Evolutionary conservation across 1,284 basidiomycete genomes (phyloP).

Genomic region (Ustilago esculenta): DNA sequence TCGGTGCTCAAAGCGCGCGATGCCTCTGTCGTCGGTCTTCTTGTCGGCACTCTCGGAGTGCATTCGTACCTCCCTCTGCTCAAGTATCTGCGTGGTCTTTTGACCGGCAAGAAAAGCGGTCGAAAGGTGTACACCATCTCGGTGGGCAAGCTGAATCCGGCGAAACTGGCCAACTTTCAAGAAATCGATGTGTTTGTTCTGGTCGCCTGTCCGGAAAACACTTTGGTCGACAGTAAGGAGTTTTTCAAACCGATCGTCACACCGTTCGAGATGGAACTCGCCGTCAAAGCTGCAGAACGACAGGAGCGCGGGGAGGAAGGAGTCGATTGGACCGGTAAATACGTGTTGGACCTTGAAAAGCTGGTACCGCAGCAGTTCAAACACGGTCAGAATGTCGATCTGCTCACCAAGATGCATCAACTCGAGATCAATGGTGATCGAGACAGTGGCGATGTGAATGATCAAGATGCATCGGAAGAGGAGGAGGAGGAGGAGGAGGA

Average conservation of each 20-base stretch:
- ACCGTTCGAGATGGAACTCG: conserved; percentile 88
- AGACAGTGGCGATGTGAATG: conserved; percentile 17
- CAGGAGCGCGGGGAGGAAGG: conserved; percentile 33
- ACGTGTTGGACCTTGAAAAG: conserved; percentile 80
- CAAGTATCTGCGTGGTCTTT: conserved; percentile 42
- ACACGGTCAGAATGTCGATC: neutral
- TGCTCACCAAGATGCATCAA: neutral
- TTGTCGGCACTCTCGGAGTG: conserved; percentile 93
- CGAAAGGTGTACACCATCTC: conserved; percentile 81
- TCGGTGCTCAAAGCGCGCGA: conserved; percentile 88
- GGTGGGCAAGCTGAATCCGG: conserved; percentile 93
- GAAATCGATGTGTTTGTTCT: conserved; percentile 96
- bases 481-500: conserved; percentile 69
- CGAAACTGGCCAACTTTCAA: conserved; percentile 94
- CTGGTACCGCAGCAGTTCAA: conserved; percentile 61
- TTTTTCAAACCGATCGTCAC: conserved; percentile 91
- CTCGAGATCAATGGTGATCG: conserved; percentile 2
- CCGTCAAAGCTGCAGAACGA: conserved; percentile 71
- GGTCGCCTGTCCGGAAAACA: conserved; percentile 93
- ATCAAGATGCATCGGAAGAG: too few relatives aligned
- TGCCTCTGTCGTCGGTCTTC: conserved; percentile 91
- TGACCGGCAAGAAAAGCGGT: conserved; percentile 75
- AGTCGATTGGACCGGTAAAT: conserved; percentile 78
- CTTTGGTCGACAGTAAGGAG: conserved; percentile 83
- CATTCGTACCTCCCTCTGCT: conserved; percentile 53